phyloP scores from a whole-genome alignment of 139 green algal species.

The Chlamydomonas eustigma region DNA sequence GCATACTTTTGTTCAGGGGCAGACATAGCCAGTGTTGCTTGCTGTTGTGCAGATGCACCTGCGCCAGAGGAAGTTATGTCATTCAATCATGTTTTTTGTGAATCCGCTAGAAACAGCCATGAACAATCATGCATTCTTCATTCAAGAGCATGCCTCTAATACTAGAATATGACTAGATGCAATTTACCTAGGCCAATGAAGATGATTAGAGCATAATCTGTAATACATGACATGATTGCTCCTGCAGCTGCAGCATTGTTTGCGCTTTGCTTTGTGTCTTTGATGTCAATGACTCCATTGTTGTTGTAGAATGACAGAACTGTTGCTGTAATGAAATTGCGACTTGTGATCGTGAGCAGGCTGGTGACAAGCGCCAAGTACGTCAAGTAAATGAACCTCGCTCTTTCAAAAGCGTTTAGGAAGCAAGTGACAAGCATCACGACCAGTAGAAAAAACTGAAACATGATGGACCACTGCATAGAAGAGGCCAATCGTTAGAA shows the following conservation, averaged over 20 bases:
- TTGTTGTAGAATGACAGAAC: conserved; percentile 10
- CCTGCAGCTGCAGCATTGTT: conserved; percentile 25
- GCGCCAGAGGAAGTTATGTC: neutral
- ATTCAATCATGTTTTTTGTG: neutral
- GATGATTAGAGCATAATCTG: conserved; percentile 24
- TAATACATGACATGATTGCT: conserved; percentile 19
- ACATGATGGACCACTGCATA: conserved; percentile 25
- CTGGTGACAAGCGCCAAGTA: conserved; percentile 23
- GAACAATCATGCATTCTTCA: too few species aligned
- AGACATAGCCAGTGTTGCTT: neutral
- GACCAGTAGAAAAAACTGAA: conserved; percentile 27
- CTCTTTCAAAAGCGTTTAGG: conserved; percentile 23
- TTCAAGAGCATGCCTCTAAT: neutral
- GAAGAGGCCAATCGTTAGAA: too few species aligned
- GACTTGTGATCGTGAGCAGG: conserved; percentile 12
- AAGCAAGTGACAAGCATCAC: conserved; percentile 22
- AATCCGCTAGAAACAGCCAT: neutral
- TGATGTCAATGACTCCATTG: conserved; percentile 7
- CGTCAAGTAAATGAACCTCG: conserved; percentile 27
- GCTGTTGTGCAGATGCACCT: conserved; percentile 1
- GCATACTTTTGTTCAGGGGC: conserved; percentile 3
- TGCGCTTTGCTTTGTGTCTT: conserved; percentile 6
- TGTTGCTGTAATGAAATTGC: conserved; percentile 19
- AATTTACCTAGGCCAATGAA: conserved; percentile 9
- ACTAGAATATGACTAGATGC: neutral